A percentile compares a stretch with the other conserved stretches of the same genome.
phyloP scores from a whole-genome alignment of 305 asterid genomes.

The Petunia hybrid region DNA sequence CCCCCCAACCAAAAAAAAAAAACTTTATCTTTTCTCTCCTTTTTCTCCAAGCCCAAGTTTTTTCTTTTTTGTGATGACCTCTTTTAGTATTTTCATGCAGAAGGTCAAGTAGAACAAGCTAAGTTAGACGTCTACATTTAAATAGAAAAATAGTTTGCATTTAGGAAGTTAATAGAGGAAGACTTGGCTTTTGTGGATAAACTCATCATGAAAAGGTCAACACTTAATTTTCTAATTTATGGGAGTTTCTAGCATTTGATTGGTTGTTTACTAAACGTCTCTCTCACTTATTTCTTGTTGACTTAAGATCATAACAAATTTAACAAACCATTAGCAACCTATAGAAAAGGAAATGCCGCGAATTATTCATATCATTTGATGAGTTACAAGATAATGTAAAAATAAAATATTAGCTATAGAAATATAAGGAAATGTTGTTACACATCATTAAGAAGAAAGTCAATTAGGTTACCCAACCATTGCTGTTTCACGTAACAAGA shows the following conservation, averaged over 20 bases:
- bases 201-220: slow-evolving; percentile 23
- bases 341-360: background rate
- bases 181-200: slow-evolving; percentile 21
- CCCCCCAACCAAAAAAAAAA: no score
- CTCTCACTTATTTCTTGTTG: background rate
- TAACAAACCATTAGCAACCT: slow-evolving; percentile 8
- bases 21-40: no score
- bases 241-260: background rate
- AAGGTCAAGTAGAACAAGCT: no score
- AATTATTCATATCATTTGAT: slow-evolving; percentile 22
- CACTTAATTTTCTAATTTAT: slow-evolving; percentile 14
- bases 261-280: slow-evolving; percentile 14
- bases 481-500: background rate
- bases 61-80: no score
- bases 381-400: background rate
- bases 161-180: background rate
- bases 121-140: background rate
- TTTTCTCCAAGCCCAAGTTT: no score
- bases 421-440: slow-evolving; percentile 17
- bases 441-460: background rate
- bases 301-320: slow-evolving; percentile 9
- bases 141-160: background rate
- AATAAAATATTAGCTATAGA: background rate
- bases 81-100: no score
- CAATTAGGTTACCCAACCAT: slow-evolving; percentile 29